Evolutionary conservation across 2,329 filamentous ascomycete species (phyloP).

Genomic region (Tolypocladium guangdongense): DNA sequence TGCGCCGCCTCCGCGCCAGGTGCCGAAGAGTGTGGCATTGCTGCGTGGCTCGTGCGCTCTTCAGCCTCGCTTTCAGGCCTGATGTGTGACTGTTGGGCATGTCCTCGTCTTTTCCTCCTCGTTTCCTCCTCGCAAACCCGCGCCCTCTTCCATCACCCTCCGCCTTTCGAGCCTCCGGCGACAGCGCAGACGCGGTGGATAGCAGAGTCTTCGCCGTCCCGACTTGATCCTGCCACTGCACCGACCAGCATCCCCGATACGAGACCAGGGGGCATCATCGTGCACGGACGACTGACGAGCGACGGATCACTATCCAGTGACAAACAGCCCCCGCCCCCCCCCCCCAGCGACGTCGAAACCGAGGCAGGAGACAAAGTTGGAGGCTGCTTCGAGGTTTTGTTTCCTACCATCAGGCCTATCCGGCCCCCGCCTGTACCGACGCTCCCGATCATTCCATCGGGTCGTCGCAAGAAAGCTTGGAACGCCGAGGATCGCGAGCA

Average conservation of each 20-base stretch:
- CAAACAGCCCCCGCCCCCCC: neutral
- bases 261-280: neutral
- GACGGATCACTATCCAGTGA: neutral
- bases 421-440: constrained; percentile 2
- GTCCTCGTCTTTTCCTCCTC: neutral
- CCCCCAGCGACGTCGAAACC: neutral
- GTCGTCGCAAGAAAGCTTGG: constrained; percentile 5
- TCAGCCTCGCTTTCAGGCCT: neutral
- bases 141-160: neutral
- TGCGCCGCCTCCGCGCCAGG: neutral
- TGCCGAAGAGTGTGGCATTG: neutral
- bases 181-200: neutral
- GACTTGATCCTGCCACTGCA: neutral
- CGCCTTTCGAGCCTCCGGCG: neutral
- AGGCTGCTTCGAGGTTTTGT: neutral
- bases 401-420: constrained; percentile 2
- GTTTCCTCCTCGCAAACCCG: neutral
- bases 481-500: constrained; percentile 34
- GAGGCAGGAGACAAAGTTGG: neutral
- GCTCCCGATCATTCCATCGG: constrained; percentile 4
- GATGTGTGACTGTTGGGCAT: neutral
- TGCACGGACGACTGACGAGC: neutral
- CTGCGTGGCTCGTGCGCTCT: neutral
- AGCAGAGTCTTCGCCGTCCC: neutral
- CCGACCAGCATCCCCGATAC: neutral